phyloP scores from a whole-genome alignment of 805 yeast genomes.

The Kockiozyma suomiensis region DNA sequence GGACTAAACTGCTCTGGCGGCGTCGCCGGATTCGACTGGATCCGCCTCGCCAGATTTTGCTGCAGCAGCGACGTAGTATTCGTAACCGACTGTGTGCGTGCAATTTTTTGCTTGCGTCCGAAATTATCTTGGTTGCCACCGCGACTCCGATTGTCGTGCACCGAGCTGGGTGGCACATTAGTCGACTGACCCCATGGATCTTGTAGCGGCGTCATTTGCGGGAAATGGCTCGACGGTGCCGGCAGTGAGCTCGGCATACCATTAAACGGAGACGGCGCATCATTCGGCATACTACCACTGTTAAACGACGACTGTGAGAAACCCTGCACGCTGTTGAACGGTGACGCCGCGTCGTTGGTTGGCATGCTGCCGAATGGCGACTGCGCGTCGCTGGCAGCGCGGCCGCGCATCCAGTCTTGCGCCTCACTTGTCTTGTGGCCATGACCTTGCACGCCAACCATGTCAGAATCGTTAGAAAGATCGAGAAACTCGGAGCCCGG shows the following conservation, averaged over 20 bases:
- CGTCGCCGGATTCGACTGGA: conserved; percentile 32
- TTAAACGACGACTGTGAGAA: conserved; percentile 1
- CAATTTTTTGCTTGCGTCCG: conserved; percentile 35
- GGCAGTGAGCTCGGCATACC: conserved; percentile 19
- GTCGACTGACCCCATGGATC: conserved; percentile 16
- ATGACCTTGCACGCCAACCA: conserved; percentile 6
- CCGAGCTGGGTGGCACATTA: conserved; percentile 10
- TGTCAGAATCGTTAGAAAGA: conserved; percentile 16
- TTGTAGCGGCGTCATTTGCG: conserved; percentile 9
- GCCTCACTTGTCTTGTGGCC: not conserved
- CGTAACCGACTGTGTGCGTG: conserved; percentile 33
- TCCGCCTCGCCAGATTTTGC: conserved; percentile 31
- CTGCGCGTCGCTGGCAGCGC: not conserved
- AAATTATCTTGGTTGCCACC: conserved; percentile 23
- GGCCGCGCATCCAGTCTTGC: conserved; percentile 13
- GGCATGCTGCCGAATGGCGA: conserved; percentile 8
- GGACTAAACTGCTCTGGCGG: conserved; percentile 34
- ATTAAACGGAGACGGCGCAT: conserved; percentile 13
- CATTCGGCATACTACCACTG: not conserved
- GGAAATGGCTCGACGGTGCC: conserved; percentile 7
- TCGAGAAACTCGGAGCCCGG: conserved; percentile 26
- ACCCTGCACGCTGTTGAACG: not conserved
- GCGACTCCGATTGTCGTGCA: conserved; percentile 27
- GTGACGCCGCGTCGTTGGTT: conserved; percentile 3
- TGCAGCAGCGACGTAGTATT: conserved; percentile 30